Evolutionary conservation across 768 basidiomycete genomes (phyloP).

Genomic region (Agaricus blazei): DNA sequence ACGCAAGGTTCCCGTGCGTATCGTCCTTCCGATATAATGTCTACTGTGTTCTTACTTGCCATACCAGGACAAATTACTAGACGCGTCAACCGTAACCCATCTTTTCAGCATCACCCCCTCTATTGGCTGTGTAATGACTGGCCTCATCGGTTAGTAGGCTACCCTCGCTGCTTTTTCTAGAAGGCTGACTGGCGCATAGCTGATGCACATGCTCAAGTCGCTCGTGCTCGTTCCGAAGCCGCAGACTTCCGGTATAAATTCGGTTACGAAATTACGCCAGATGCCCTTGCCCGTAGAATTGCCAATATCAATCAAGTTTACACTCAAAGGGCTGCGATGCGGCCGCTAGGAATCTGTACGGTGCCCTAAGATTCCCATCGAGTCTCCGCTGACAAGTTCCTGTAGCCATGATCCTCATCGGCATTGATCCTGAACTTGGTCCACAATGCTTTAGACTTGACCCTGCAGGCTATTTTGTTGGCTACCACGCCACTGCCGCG

Average conservation of each 20-base stretch:
- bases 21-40: neutral
- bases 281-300: conserved; percentile 88
- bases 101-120: conserved; percentile 93
- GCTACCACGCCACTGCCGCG: conserved; percentile 94
- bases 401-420: conserved; percentile 93
- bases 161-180: neutral
- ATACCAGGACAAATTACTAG: conserved; percentile 90
- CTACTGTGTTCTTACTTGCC: conserved; percentile 7
- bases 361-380: neutral
- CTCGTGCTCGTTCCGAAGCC: conserved; percentile 82
- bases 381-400: neutral
- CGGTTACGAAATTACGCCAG: conserved; percentile 97
- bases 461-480: conserved; percentile 97
- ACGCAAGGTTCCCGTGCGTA: conserved; percentile 92
- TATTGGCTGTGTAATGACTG: conserved; percentile 98
- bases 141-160: conserved; percentile 71
- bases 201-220: conserved; percentile 88
- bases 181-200: conserved; percentile 40
- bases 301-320: conserved; percentile 99
- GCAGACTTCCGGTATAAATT: conserved; percentile 93
- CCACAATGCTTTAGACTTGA: conserved; percentile 99
- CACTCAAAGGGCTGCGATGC: conserved; percentile 95
- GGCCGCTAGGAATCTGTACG: conserved; percentile 92
- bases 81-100: conserved; percentile 91
- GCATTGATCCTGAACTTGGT: conserved; percentile 83